Evolutionary conservation across 805 yeast species (phyloP).

Genomic region (Kregervanrija fluxuum): DNA sequence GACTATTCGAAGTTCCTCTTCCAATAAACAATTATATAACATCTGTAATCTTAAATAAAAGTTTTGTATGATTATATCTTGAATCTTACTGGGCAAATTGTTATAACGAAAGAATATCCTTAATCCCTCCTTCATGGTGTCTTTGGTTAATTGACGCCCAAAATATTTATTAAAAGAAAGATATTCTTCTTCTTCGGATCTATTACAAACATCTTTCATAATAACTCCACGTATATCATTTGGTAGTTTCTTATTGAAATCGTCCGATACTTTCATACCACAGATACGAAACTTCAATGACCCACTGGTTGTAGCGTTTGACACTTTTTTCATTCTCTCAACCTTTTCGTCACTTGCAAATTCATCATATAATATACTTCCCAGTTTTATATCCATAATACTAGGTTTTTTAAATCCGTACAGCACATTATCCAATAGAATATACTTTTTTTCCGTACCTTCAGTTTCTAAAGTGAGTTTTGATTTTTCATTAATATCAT

Average conservation of each 20-base stretch:
- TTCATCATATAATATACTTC: slow-evolving; percentile 62
- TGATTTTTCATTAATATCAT: slow-evolving; percentile 12
- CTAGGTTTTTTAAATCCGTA: slow-evolving; percentile 59
- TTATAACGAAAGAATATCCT: slow-evolving; percentile 36
- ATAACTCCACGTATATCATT: slow-evolving; percentile 5
- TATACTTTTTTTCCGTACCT: slow-evolving; percentile 26
- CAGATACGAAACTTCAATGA: slow-evolving; percentile 70
- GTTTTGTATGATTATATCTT: slow-evolving; percentile 33
- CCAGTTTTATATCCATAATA: slow-evolving; percentile 79
- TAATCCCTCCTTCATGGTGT: slow-evolving; percentile 40
- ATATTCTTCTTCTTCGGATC: slow-evolving; percentile 31
- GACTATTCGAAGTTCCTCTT: slow-evolving; percentile 54
- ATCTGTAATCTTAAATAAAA: slow-evolving; percentile 56
- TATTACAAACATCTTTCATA: slow-evolving; percentile 9
- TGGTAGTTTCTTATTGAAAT: slow-evolving; percentile 13
- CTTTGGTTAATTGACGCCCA: slow-evolving; percentile 53
- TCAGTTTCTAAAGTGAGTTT: slow-evolving; percentile 10
- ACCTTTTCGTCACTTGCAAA: slow-evolving; percentile 51
- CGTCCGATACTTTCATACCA: slow-evolving; percentile 60
- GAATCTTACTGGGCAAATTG: slow-evolving; percentile 25
- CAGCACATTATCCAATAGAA: slow-evolving; percentile 69
- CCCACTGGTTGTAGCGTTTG: slow-evolving; percentile 74
- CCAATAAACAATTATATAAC: slow-evolving; percentile 56
- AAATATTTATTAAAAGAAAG: slow-evolving; percentile 47
- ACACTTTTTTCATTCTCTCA: slow-evolving; percentile 53